Evolutionary conservation across 129 eudicot species (phyloP), one percentile per base, ranked within the genome.

Genomic region (Helianthus tuberosus): DNA sequence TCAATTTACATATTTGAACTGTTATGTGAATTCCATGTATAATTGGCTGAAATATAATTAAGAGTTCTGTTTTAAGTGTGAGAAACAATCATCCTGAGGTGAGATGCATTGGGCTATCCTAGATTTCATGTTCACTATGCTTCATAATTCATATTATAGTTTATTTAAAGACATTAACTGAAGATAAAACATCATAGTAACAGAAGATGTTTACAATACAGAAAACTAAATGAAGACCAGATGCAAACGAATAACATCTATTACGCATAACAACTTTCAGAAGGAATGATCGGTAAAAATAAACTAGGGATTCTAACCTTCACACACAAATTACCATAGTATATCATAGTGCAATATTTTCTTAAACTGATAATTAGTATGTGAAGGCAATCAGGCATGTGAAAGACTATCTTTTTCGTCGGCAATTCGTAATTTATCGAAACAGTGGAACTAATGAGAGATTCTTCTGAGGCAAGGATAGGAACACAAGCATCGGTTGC

Each of bases 401-500:
- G 43, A 46, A 39, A 32, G 23, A 0, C 52, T 82, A 91, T 97
- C 96, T 91, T 91, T 82, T 91, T 94, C 8, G 86, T 29, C 32
- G 96, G 98, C 35, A 91, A 80, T 86, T 91, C 90, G 61, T 86
- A 94, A 75, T 94, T 94, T 74, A 94, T 91, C 75, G 91, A 78
- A 60, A 90, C 77, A 55, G 87, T 91, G 73, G 96, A 91, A 75
- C 76, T 64, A n/a, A 91, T 68, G 38, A 93, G 90, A 11, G 91
- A 83, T 66, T 95, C 99, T 65, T 89, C 93, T 3, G 94, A 84
- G 32, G 86, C 77, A 80, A 91, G 53, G 66, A 90, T 85, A 8
- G 99, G 99, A 80, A 95, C 90, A 76, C 97, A 89, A 32, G 89
- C 83, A 84, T 93, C 98, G 1, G 98, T 90, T 6, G 87, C 87